A percentile compares a stretch with the other conserved stretches of the same genome.
Evolutionary conservation across 352 stramenopile genomes (phyloP).

Genomic region (Saprolegnia parasitica): DNA sequence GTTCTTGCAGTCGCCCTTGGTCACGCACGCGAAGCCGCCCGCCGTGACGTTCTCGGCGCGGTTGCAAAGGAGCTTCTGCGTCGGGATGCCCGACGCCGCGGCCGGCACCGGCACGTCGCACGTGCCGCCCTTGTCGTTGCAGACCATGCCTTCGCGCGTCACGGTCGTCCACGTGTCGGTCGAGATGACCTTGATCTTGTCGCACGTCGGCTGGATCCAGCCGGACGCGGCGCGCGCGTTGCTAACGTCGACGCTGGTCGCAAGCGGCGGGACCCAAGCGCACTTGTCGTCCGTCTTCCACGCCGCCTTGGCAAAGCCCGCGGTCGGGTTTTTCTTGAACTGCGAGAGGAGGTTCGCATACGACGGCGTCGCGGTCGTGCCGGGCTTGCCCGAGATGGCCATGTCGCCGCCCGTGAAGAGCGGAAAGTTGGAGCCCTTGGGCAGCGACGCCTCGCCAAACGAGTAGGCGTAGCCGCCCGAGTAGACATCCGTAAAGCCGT

Average conservation of each 20-base stretch:
- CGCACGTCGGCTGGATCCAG: conserved; percentile 67
- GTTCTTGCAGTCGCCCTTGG: conserved; percentile 9
- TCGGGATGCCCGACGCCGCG: background rate
- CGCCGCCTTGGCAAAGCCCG: conserved; percentile 40
- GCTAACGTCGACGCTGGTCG: conserved; percentile 48
- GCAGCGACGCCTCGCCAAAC: conserved; percentile 78
- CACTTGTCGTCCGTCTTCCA: conserved; percentile 52
- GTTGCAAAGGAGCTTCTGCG: conserved; percentile 8
- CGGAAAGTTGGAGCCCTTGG: conserved; percentile 58
- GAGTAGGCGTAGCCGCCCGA: conserved; percentile 81
- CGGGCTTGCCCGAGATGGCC: conserved; percentile 53
- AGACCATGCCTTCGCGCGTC: conserved; percentile 66
- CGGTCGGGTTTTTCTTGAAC: conserved; percentile 26
- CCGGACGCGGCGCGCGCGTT: conserved; percentile 54
- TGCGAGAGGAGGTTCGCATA: conserved; percentile 70
- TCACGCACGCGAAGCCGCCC: background rate
- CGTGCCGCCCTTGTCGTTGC: conserved; percentile 49
- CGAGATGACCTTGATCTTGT: conserved; percentile 47
- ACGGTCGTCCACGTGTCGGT: conserved; percentile 68
- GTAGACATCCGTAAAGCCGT: conserved; percentile 72
- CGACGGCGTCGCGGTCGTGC: conserved; percentile 51
- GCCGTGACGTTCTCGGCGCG: conserved; percentile 2
- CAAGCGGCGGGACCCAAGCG: conserved; percentile 51
- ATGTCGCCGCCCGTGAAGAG: conserved; percentile 56
- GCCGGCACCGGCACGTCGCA: conserved; percentile 50